Evolutionary conservation across 257 asterid genomes (phyloP), one percentile per base, ranked within the genome.

Genomic region (Prunella vulgaris): DNA sequence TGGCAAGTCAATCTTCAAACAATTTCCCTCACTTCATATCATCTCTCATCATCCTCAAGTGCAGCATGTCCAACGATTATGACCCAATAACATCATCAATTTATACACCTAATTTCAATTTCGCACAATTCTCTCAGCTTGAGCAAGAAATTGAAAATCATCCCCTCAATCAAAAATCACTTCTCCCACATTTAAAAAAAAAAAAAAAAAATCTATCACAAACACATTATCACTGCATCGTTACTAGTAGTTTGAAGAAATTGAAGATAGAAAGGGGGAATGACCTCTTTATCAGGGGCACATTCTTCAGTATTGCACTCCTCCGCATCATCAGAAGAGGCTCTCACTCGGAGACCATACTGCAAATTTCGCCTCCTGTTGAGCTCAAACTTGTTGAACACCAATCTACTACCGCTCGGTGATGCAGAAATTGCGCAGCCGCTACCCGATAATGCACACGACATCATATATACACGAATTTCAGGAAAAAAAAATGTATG

Each of bases 221-320:
- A n/a, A 42, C 35, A 38, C 8, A 20, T 21, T 14, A 17, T 30
- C 35, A 14, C 10, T 1, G 5, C 24, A 52, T 35, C 8, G 4
- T 32, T 2, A 32, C 5, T 32, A 3, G 24, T 1, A 52, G 5
- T 17, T 8, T 51, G 14, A 52, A 51, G 57, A 51, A n/a, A 37
- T 58, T 5, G 25, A n/a, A n/a, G n/a, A n/a, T n/a, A n/a, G n/a
- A n/a, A n/a, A 3, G 28, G 28, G 28, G 28, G 3, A 25, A 25
- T 25, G 1, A 38, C 98, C 98, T 93, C 98, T 79, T 93, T 93
- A 30, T 93, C 96, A 1, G 96, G 97, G 17, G 96, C 99, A 71
- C 97, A 90, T 83, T 93, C 97, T 73, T 93, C 99, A 20, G 76
- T 65, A 62, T 90, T 90, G 83, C 99, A 90, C 14, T 90, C 88